These are phyloP conservation scores for Crucibulum laeve DNA, from an alignment of 768 basidiomycete genomes.

Conservation along the genomic window DNA sequence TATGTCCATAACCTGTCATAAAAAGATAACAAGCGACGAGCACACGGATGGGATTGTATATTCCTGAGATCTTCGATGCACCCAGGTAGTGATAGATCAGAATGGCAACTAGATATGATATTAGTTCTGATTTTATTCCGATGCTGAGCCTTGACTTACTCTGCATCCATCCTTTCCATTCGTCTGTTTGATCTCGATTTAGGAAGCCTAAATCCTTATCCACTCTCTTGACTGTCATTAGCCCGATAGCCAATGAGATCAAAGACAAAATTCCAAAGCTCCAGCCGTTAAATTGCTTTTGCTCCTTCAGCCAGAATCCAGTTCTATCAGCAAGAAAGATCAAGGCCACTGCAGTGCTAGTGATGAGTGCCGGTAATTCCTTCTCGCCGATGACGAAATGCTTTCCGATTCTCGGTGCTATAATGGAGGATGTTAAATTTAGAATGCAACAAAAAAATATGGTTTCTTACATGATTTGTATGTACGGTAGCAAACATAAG, in stretches of 20 bases:
- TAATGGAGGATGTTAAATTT: not conserved
- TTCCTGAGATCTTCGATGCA: conserved; percentile 87
- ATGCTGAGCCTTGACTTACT: no score
- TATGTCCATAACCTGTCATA: conserved; percentile 92
- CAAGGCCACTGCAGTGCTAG: conserved; percentile 63
- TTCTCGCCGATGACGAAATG: not conserved
- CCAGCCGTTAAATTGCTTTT: conserved; percentile 76
- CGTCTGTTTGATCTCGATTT: conserved; percentile 90
- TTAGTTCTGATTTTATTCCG: no score
- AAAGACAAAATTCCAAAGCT: conserved; percentile 60
- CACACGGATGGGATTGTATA: conserved; percentile 88
- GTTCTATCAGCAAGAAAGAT: conserved; percentile 85
- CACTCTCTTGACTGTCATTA: conserved; percentile 59
- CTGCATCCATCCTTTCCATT: conserved; percentile 99
- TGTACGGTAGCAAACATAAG: conserved; percentile 34
- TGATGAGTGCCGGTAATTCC: conserved; percentile 44
- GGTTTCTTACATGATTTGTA: conserved; percentile 12
- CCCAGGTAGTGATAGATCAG: conserved; percentile 91
- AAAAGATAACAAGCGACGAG: conserved; percentile 88
- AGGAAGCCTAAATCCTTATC: conserved; percentile 87
- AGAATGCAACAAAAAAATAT: not conserved
- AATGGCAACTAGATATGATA: conserved; percentile 57
- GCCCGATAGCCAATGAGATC: conserved; percentile 49
- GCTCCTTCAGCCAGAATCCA: conserved; percentile 82
- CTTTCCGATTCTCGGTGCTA: not conserved